Conservation (phyloP, 192 early-diverging fungal genomes). For the Pilaira anomala region DNA sequence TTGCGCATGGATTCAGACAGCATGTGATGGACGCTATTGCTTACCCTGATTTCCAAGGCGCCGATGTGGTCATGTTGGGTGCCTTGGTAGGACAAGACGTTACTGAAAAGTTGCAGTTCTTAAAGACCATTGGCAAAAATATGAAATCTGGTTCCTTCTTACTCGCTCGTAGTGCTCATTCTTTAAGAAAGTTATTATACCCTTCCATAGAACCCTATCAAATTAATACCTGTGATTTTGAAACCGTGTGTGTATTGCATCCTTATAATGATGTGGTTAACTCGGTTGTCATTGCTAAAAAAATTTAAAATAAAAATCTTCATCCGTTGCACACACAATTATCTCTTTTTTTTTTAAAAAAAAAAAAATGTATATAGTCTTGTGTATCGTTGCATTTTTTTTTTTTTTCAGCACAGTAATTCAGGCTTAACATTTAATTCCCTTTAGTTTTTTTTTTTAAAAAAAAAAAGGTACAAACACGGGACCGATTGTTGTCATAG, state of each 20-base stretch:
- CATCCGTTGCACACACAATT: no score
- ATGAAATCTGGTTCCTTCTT: slow-evolving; percentile 23
- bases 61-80: slow-evolving; percentile 26
- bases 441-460: no score
- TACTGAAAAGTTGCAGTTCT: slow-evolving; percentile 11
- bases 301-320: background rate
- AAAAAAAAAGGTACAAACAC: no score
- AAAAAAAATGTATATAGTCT: no score
- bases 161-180: slow-evolving; percentile 30
- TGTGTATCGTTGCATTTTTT: no score
- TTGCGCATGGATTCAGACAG: background rate
- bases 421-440: no score
- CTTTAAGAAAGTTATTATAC: slow-evolving; percentile 27
- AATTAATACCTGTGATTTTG: slow-evolving; percentile 15
- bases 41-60: slow-evolving; percentile 6
- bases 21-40: background rate
- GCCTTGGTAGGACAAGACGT: slow-evolving; percentile 22
- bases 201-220: slow-evolving; percentile 18
- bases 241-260: slow-evolving; percentile 16
- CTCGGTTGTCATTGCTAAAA: slow-evolving; percentile 29
- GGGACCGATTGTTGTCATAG: no score
- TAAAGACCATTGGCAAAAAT: slow-evolving; percentile 12
- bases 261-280: slow-evolving; percentile 33
- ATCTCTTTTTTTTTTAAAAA: background rate
- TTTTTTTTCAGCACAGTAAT: no score